Base-by-base conservation (phyloP, 2,329 filamentous ascomycete species). In the Monilinia polystroma region DNA sequence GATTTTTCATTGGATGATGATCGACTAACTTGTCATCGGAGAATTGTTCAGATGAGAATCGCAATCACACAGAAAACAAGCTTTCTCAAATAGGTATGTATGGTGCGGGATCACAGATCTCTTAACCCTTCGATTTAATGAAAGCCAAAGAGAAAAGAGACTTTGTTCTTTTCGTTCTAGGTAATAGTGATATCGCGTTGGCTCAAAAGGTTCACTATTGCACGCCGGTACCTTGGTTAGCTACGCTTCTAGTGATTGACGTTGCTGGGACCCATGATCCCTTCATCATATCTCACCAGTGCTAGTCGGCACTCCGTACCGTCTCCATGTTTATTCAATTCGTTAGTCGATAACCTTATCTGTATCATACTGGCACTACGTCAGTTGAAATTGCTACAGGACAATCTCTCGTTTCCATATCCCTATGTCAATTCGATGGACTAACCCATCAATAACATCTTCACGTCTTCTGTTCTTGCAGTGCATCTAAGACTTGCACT, bases 221-320 rank as follows among this genome's bases (percentile, higher is more conserved):
- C 12, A 41, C 3, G 23, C 20, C 35, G 14, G 20, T 5, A 35
- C 32, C 20, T 20, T 11, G 29, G 29, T n/a, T 51, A 16, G 14
- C n/a, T 60, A 49, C 23, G n/a, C 55, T 45, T 45, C 38, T 45
- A 11, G 5, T 38, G 18, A 12, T 49, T 49, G 35, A 26, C 10
- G 14, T 18, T 7, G 23, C 10, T 58, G 23, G 14, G 38, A 38
- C 43, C 38, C 41, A 45, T 58, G 20, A 56, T 60, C 57, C 43
- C 29, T 60, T 35, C 57, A 60, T 60, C 57, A 4, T 29, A 60
- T 60, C 57, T 59, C 11, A 26, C 20, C 49, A 59, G 57, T 49
- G 29, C 26, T 20, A 35, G 18, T 47, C 57, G 20, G 12, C n/a
- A 59, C 20, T 29, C 7, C 4, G 18, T 35, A 12, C 29, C 45